Base-by-base conservation (phyloP, 805 yeast species). In the Candida arabinofermentans region DNA sequence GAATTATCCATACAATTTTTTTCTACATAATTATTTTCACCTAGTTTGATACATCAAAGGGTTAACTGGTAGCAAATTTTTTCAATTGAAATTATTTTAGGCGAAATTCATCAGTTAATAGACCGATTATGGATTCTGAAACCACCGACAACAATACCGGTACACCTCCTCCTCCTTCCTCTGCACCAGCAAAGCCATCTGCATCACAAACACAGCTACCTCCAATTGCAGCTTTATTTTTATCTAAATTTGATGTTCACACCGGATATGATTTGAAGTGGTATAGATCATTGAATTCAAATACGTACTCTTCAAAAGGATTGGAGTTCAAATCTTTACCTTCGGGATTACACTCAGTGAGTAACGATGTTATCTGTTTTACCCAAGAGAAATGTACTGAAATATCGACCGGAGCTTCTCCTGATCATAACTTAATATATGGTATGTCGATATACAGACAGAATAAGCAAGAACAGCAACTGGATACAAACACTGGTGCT, bases 291-390 rank as follows among this genome's bases (percentile, higher is more conserved):
- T 37, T 55, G 7, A 62, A 61, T 33, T 54, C 57, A 3, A 14
- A 42, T 1, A 23, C 48, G 9, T 51, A 55, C 13, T 47, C 67
- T 0, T 52, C 77, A 21, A 59, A 67, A 24, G 72, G 73, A 10
- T 54, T 82, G 3, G 89, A 83, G 58, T 82, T 72, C 61, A 75
- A 78, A 48, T 67, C 81, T n/a, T 61, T 83, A 34, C 89, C 89
- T 0, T 79, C 86, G 0, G 88, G 90, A 1, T 64, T 81, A 2
- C 89, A 83, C 53, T 69, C 74, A 12, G 66, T 67, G 3, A 57
- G 59, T 17, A 42, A 52, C 12, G 89, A 83, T 53, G 72, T 75
- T 2, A 67, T 82, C 1, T 73, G 75, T 39, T 81, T 82, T 59
- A 71, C 69, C 2, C 61, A 57, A 12, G 47, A 51, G 31, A 50